Evolutionary conservation across 2,329 filamentous ascomycete species (phyloP).

Genomic region (Mycosphaerella arachidis): DNA sequence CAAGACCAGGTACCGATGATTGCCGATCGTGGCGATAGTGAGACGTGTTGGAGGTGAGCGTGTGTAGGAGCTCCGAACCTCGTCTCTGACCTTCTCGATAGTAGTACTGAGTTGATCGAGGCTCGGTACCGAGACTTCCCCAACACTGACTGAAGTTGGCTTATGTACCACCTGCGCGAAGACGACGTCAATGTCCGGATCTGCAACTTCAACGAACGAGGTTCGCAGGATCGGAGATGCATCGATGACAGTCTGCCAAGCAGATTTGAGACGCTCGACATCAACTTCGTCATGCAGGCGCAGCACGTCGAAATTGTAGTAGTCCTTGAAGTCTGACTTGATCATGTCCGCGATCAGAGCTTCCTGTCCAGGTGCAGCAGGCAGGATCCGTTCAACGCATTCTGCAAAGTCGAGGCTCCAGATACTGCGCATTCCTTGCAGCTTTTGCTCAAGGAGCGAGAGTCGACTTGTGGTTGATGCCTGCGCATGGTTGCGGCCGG

Average conservation of each 20-base stretch:
- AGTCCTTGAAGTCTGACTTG: conserved; percentile 65
- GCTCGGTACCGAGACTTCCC: conserved; percentile 19
- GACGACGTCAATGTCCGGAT: conserved; percentile 51
- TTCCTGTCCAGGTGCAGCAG: conserved; percentile 79
- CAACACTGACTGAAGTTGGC: conserved; percentile 34
- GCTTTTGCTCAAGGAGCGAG: conserved; percentile 9
- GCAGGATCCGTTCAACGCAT: conserved; percentile 58
- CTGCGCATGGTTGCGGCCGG: conserved; percentile 10
- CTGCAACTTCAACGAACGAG: conserved; percentile 62
- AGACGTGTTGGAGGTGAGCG: conserved; percentile 32
- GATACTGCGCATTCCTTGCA: conserved; percentile 6
- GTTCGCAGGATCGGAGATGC: conserved; percentile 70
- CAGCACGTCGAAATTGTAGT: conserved; percentile 81
- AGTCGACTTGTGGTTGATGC: conserved; percentile 7
- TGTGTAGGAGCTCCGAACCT: conserved; percentile 35
- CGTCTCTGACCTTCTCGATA: conserved; percentile 34
- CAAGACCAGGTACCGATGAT: conserved; percentile 49
- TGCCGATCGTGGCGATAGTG: conserved; percentile 34
- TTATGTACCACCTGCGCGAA: conserved; percentile 54
- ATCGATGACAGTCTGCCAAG: conserved; percentile 59
- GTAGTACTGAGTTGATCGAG: conserved; percentile 30
- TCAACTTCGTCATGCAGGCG: conserved; percentile 55
- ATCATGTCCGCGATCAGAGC: conserved; percentile 81
- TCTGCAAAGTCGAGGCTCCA: conserved; percentile 8
- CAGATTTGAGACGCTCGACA: conserved; percentile 50